phyloP scores from a whole-genome alignment of 228 moss, liverwort and hornwort species.

The Sphagnum magellanicum region DNA sequence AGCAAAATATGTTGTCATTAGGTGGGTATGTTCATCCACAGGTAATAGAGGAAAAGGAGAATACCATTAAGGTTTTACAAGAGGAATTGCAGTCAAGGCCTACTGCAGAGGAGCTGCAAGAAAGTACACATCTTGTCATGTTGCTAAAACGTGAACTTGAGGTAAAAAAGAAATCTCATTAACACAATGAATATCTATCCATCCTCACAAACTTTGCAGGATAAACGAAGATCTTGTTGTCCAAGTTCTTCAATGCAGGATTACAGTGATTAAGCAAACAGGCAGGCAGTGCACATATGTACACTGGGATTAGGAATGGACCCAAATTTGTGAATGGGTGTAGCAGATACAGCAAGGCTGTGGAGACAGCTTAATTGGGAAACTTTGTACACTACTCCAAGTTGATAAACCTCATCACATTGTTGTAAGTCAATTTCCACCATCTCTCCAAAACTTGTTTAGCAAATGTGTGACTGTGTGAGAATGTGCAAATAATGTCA shows the following conservation, averaged over 20 bases:
- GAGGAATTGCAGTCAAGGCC: slow-evolving; percentile 43
- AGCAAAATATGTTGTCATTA: too few species aligned
- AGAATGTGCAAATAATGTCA: too few species aligned
- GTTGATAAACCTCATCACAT: slow-evolving; percentile 49
- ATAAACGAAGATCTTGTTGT: too few species aligned
- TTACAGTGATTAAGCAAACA: too few species aligned
- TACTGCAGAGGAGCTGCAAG: slow-evolving; percentile 48
- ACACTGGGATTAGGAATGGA: not conserved
- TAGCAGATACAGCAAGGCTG: slow-evolving; percentile 1
- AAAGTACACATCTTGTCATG: slow-evolving; percentile 25
- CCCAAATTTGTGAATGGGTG: slow-evolving; percentile 4
- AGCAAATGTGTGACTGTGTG: too few species aligned
- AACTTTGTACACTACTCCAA: slow-evolving; percentile 65
- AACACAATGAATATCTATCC: too few species aligned
- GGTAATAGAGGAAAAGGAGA: slow-evolving; percentile 41
- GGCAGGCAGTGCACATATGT: not conserved
- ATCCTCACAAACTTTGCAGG: too few species aligned
- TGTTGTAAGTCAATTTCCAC: slow-evolving; percentile 30
- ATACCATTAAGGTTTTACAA: slow-evolving; percentile 34
- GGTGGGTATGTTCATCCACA: not conserved
- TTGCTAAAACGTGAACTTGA: not conserved
- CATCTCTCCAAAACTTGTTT: too few species aligned
- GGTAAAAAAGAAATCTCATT: not conserved
- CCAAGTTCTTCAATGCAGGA: too few species aligned
- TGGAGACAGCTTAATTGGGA: slow-evolving; percentile 27